These are phyloP conservation scores for Skeletonema potamos DNA, from an alignment of 108 stramenopile genomes.

Conservation along the genomic window DNA sequence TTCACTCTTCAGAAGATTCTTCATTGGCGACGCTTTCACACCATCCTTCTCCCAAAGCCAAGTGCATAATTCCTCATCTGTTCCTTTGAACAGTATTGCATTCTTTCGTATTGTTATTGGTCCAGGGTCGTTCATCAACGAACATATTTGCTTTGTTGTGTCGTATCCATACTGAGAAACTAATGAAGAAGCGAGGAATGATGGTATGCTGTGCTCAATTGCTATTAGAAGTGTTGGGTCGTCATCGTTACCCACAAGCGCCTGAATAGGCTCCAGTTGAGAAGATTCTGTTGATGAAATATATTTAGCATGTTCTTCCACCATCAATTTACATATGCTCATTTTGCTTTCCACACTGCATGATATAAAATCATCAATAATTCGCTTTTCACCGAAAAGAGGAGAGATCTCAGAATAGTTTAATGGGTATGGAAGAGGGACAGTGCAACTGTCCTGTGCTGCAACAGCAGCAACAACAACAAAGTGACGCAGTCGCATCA, in stretches of 20 bases:
- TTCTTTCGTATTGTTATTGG: constrained; percentile 44
- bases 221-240: constrained; percentile 20
- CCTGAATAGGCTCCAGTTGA: background rate
- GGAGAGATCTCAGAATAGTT: constrained; percentile 11
- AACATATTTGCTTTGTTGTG: constrained; percentile 24
- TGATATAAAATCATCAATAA: background rate
- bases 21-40: constrained; percentile 15
- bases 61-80: constrained; percentile 31
- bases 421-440: constrained; percentile 37
- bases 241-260: background rate
- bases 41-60: constrained; percentile 39
- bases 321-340: background rate
- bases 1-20: background rate
- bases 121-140: constrained; percentile 23
- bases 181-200: constrained; percentile 24
- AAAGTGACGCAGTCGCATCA: constrained; percentile 48
- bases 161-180: constrained; percentile 28
- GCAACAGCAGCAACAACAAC: constrained; percentile 12
- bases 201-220: constrained; percentile 33
- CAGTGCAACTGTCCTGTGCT: background rate
- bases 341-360: background rate
- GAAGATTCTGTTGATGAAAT: background rate
- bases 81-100: constrained; percentile 31
- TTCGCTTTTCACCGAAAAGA: background rate
- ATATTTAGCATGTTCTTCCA: background rate